These are phyloP conservation scores for Auricularia auricula-judae DNA, from an alignment of 768 basidiomycete species.

Conservation along the genomic window DNA sequence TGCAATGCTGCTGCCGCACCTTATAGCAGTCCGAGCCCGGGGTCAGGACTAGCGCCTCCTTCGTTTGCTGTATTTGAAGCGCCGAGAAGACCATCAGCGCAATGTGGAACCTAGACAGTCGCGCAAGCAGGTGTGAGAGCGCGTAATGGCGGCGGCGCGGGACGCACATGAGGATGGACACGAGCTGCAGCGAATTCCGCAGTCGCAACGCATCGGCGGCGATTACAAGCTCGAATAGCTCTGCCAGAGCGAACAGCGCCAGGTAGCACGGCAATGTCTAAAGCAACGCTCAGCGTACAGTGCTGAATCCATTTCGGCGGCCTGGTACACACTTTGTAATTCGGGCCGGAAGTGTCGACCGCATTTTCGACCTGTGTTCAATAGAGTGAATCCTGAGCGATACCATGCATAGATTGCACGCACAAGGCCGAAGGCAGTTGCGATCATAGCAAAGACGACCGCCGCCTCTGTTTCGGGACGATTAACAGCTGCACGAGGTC, in stretches of 20 bases:
- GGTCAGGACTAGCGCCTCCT: slow-evolving; percentile 37
- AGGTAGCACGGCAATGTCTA: slow-evolving; percentile 80
- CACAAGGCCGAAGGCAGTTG: slow-evolving; percentile 51
- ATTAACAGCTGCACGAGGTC: neutral
- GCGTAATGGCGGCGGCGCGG: neutral
- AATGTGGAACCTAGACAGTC: slow-evolving; percentile 41
- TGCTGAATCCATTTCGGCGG: slow-evolving; percentile 17
- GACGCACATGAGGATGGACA: slow-evolving; percentile 57
- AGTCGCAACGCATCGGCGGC: slow-evolving; percentile 72
- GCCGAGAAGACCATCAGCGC: slow-evolving; percentile 65
- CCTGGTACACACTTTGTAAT: slow-evolving; percentile 4
- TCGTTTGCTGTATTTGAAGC: slow-evolving; percentile 72
- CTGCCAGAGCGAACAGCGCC: slow-evolving; percentile 71
- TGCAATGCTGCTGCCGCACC: slow-evolving; percentile 23
- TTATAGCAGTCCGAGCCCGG: slow-evolving; percentile 9
- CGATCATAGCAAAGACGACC: slow-evolving; percentile 66
- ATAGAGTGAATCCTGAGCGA: neutral
- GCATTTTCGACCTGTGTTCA: neutral
- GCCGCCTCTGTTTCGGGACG: slow-evolving; percentile 48
- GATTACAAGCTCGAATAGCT: slow-evolving; percentile 74
- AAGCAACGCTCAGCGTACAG: slow-evolving; percentile 21
- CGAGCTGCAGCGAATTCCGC: slow-evolving; percentile 68
- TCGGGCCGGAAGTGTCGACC: neutral
- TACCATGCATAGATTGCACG: neutral
- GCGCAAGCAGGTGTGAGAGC: neutral